These are phyloP conservation scores for Emergomyces africanus DNA, from an alignment of 2,329 filamentous ascomycete genomes.

Conservation along the genomic window DNA sequence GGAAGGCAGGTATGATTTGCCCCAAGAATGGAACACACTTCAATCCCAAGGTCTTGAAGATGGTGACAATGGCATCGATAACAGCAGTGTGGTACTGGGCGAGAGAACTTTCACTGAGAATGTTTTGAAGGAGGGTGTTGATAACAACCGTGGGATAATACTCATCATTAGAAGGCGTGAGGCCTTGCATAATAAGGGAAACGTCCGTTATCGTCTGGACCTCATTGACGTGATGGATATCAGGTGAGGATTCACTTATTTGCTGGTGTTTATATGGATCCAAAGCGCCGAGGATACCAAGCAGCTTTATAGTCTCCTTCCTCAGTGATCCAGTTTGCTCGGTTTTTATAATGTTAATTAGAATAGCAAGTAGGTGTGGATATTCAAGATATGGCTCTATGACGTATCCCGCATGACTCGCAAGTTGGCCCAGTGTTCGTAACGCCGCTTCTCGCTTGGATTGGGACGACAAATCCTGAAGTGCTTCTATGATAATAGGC, in stretches of 20 bases:
- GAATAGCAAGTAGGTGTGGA: conserved; percentile 78
- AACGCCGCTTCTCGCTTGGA: conserved; percentile 84
- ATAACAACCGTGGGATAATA: conserved; percentile 98
- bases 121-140: conserved; percentile 74
- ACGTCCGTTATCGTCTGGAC: conserved; percentile 74
- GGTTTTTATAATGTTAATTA: conserved; percentile 87
- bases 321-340: conserved; percentile 77
- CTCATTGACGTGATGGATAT: conserved; percentile 58
- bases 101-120: conserved; percentile 81
- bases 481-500: conserved; percentile 84
- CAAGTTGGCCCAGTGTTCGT: conserved; percentile 78
- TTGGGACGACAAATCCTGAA: conserved; percentile 87
- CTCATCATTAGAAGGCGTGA: conserved; percentile 93
- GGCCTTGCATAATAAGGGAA: conserved; percentile 91
- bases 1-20: conserved; percentile 87
- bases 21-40: conserved; percentile 94
- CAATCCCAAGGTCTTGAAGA: conserved; percentile 89
- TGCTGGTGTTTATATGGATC: conserved; percentile 94
- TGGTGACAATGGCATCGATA: conserved; percentile 97
- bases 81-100: conserved; percentile 85
- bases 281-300: conserved; percentile 87
- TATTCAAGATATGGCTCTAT: conserved; percentile 94
- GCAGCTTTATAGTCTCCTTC: conserved; percentile 89
- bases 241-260: conserved; percentile 78
- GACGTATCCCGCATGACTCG: conserved; percentile 94